Conservation (phyloP, 192 early-diverging fungal species). For the Coemansia sp. region DNA sequence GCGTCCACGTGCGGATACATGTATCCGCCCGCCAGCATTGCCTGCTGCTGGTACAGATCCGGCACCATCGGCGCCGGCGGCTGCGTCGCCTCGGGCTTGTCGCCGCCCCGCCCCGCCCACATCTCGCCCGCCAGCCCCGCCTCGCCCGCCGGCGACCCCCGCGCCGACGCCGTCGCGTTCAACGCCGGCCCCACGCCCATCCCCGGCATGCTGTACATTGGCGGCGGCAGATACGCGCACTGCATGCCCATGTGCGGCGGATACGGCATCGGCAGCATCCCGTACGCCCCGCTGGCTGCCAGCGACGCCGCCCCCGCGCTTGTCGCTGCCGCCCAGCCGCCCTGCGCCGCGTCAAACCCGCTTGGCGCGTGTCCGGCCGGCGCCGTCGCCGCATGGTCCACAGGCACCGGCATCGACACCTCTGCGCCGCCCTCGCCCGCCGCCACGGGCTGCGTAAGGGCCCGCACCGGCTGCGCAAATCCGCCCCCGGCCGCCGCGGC, state of each 20-base stretch:
- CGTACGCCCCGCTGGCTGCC: slow-evolving; percentile 23
- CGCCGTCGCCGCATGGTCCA: neutral
- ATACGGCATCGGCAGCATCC: slow-evolving; percentile 40
- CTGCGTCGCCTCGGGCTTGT: neutral
- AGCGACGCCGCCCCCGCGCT: neutral
- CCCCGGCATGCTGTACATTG: slow-evolving; percentile 38
- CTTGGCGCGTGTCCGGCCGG: slow-evolving; percentile 24
- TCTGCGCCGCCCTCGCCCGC: neutral
- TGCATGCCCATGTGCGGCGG: slow-evolving; percentile 41
- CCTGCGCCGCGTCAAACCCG: slow-evolving; percentile 5
- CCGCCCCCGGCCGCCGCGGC: neutral
- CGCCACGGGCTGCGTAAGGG: neutral
- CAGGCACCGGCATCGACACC: neutral
- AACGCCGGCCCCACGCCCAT: no score
- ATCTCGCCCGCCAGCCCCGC: neutral
- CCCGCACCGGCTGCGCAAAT: no score
- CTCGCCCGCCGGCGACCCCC: neutral
- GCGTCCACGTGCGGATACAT: slow-evolving; percentile 43
- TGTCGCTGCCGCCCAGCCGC: slow-evolving; percentile 19
- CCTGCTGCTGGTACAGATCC: slow-evolving; percentile 31
- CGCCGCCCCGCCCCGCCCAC: neutral
- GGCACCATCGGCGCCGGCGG: slow-evolving; percentile 6
- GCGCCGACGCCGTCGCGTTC: neutral
- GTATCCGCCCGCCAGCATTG: slow-evolving; percentile 19
- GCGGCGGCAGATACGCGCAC: slow-evolving; percentile 42